Percentiles rank a stretch among this genome's conserved stretches.
phyloP scores from a whole-genome alignment of 129 eudicot species.

The Arctium lappa region DNA sequence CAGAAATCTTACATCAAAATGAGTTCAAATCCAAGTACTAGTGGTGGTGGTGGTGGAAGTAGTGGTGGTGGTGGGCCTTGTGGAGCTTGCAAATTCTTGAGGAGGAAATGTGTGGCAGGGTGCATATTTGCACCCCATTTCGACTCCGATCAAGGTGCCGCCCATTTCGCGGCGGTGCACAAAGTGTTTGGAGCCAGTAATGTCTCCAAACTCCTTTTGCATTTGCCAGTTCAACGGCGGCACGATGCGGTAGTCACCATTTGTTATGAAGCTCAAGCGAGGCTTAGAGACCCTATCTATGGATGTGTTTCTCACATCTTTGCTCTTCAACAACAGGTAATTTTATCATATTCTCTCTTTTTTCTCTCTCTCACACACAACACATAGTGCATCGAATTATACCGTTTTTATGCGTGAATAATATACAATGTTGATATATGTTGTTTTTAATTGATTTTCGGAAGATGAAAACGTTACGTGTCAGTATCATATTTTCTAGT shows the following conservation, averaged over 20 bases:
- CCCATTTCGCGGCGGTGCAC: constrained; percentile 55
- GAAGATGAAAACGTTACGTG: constrained; percentile 19
- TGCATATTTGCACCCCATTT: constrained; percentile 67
- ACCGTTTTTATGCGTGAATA: neutral
- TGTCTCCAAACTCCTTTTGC: constrained; percentile 44
- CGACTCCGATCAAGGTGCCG: constrained; percentile 57
- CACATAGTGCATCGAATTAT: neutral
- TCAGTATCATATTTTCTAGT: neutral
- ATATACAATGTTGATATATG: neutral
- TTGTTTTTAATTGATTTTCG: neutral
- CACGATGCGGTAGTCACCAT: constrained; percentile 59
- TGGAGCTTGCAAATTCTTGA: constrained; percentile 67
- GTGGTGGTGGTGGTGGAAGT: constrained; percentile 16
- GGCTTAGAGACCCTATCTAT: constrained; percentile 55
- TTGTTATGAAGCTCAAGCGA: constrained; percentile 60
- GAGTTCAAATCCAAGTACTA: constrained; percentile 32
- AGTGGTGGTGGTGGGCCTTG: constrained; percentile 41
- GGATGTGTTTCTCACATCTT: constrained; percentile 66
- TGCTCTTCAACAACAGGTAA: constrained; percentile 65
- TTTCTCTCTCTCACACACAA: neutral
- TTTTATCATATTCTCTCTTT: neutral
- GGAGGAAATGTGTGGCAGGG: constrained; percentile 55
- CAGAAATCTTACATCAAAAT: constrained; percentile 2
- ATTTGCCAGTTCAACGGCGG: constrained; percentile 45
- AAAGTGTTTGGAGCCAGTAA: constrained; percentile 60